Evolutionary conservation across 352 stramenopile species (phyloP).

Genomic region (Pythium chondricola): DNA sequence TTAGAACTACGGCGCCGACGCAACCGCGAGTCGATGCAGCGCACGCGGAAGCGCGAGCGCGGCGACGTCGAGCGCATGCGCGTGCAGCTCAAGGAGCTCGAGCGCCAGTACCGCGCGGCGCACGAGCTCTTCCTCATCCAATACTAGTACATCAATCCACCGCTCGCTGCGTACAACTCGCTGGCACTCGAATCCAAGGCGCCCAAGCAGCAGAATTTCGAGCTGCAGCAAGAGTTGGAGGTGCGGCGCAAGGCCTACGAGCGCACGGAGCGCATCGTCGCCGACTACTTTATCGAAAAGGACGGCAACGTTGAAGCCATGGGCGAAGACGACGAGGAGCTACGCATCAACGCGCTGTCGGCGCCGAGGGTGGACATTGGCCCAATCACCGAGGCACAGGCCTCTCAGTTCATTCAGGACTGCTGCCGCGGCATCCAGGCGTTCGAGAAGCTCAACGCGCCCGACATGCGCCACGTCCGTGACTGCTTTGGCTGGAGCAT

Average conservation of each 20-base stretch:
- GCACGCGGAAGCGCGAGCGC: constrained; percentile 25
- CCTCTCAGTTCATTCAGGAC: constrained; percentile 23
- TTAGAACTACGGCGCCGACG: constrained; percentile 31
- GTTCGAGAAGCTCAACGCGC: constrained; percentile 16
- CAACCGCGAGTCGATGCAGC: constrained; percentile 48
- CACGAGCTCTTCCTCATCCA: constrained; percentile 15
- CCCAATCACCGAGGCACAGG: constrained; percentile 24
- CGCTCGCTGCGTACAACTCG: constrained; percentile 23
- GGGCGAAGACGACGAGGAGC: constrained; percentile 16
- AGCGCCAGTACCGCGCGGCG: constrained; percentile 25
- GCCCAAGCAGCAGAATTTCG: constrained; percentile 33
- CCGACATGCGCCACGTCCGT: constrained; percentile 6
- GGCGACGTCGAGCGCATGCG: constrained; percentile 29
- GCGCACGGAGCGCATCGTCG: constrained; percentile 34
- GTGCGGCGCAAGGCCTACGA: constrained; percentile 28
- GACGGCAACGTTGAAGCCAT: constrained; percentile 7
- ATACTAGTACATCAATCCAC: constrained; percentile 16
- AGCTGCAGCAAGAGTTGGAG: constrained; percentile 30
- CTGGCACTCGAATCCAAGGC: constrained; percentile 29
- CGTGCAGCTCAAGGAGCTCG: constrained; percentile 25
- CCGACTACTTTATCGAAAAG: constrained; percentile 36
- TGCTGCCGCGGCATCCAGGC: constrained; percentile 22
- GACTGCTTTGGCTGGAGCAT: constrained; percentile 35
- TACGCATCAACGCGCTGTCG: constrained; percentile 13
- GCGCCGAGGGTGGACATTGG: constrained; percentile 1